Evolutionary conservation across 2,329 filamentous ascomycete genomes (phyloP), one percentile per base, ranked within the genome.

Genomic region (Penicillium brasilianum): DNA sequence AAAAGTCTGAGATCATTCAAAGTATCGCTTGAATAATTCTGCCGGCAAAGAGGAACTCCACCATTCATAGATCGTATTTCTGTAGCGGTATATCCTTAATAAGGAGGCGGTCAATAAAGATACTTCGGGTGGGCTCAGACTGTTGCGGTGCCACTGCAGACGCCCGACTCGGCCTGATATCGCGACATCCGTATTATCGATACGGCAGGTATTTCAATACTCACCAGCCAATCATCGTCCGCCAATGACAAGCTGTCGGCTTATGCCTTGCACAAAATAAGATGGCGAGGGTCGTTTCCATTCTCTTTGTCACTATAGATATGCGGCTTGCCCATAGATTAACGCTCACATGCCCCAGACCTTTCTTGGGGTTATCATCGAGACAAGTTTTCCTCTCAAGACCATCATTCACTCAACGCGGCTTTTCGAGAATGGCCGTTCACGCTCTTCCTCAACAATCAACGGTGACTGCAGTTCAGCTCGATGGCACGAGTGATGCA

Each of bases 311-410:
- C 32, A 18, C 16, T 48, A 16, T n/a, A 32, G 28, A 34, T 50
- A 50, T 50, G 46, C 46, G 16, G 28, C 9, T 50, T 50, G 32
- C 46, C 34, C 46, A 34, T 50, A 34, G 44, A 30, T 48, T 50
- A 50, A 50, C 34, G 46, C 46, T 18, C 46, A 50, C 4, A 3
- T 50, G 1, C 30, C 30, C n/a, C 30, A 50, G 30, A 50, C 13
- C n/a, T 6, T 32, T 18, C n/a, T 34, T 34, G 46, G n/a, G 9
- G 28, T 9, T 34, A 34, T 20, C 46, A 50, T 50, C 30, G 10
- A 50, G n/a, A 20, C 46, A 16, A 34, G 6, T 20, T 10, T 32
- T 34, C 11, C 46, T 18, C 28, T 32, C 30, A 34, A 50, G 46
- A 4, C 9, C 28, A 20, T n/a, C 28, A 34, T 50, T 50, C 20